Conservation (phyloP, 2,329 filamentous ascomycete species). For the Pseudopithomyces chartarum region DNA sequence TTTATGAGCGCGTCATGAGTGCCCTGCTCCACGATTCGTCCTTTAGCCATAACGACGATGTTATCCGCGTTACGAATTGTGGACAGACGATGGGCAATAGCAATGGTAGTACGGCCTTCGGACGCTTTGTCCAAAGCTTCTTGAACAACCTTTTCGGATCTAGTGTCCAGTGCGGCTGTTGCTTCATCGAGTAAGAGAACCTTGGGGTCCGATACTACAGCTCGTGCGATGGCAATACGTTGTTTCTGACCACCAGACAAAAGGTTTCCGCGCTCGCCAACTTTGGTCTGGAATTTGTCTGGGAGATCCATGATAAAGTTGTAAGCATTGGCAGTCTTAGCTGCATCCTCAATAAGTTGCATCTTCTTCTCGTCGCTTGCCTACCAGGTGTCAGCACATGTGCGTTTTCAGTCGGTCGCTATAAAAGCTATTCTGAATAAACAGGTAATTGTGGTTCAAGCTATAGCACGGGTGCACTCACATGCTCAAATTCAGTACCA, state of each 20-base stretch:
- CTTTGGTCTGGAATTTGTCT: constrained; percentile 89
- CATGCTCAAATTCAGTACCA: constrained; percentile 76
- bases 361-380: constrained; percentile 67
- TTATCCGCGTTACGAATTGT: constrained; percentile 95
- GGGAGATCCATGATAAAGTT: constrained; percentile 84
- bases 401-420: background rate
- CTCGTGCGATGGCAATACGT: constrained; percentile 90
- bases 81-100: constrained; percentile 92
- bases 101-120: constrained; percentile 88
- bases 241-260: constrained; percentile 96
- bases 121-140: constrained; percentile 87
- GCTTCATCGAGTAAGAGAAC: constrained; percentile 93
- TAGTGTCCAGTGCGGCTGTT: constrained; percentile 90
- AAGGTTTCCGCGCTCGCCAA: constrained; percentile 92
- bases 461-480: constrained; percentile 28
- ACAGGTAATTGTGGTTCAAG: background rate
- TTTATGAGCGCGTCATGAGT: constrained; percentile 81
- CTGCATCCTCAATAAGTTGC: constrained; percentile 77
- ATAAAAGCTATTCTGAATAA: background rate
- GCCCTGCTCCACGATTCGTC: constrained; percentile 89
- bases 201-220: constrained; percentile 88
- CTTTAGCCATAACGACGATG: constrained; percentile 89
- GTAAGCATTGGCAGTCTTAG: constrained; percentile 90
- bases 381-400: background rate
- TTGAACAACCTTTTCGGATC: constrained; percentile 92